A percentile compares a stretch with the other conserved stretches of the same genome.
Evolutionary conservation across 2,329 filamentous ascomycete species (phyloP).

Genomic region (Dryadomyces quercivorus): DNA sequence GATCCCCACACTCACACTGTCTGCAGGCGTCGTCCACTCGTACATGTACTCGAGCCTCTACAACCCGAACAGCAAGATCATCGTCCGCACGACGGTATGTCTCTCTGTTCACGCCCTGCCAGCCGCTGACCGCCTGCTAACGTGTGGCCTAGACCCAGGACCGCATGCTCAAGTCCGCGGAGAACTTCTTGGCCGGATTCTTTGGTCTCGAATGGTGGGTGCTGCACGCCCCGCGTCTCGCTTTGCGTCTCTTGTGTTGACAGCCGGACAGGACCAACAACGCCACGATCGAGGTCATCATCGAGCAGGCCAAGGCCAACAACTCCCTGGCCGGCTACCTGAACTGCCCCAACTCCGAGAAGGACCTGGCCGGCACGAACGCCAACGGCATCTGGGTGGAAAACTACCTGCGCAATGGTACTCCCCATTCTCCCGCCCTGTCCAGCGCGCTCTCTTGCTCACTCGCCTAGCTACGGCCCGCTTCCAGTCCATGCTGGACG

Average conservation of each 20-base stretch:
- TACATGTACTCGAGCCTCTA: slow-evolving; percentile 63
- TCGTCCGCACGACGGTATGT: slow-evolving; percentile 53
- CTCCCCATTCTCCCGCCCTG: background rate
- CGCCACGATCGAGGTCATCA: slow-evolving; percentile 59
- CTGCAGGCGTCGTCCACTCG: slow-evolving; percentile 50
- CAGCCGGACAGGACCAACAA: slow-evolving; percentile 42
- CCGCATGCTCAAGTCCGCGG: slow-evolving; percentile 64
- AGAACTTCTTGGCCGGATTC: slow-evolving; percentile 70
- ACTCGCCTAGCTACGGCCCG: slow-evolving; percentile 40
- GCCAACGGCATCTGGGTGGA: slow-evolving; percentile 47
- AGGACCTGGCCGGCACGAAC: slow-evolving; percentile 36
- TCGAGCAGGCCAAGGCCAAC: slow-evolving; percentile 52
- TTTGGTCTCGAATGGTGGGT: slow-evolving; percentile 57
- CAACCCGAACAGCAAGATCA: slow-evolving; percentile 59
- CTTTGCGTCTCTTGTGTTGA: background rate
- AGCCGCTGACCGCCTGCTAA: background rate
- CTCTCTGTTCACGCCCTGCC: too few relatives aligned
- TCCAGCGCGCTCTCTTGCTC: background rate
- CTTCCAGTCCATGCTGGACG: slow-evolving; percentile 40
- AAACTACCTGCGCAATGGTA: slow-evolving; percentile 51
- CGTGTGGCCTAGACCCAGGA: slow-evolving; percentile 47
- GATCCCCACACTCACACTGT: too few relatives aligned
- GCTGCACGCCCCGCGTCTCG: background rate
- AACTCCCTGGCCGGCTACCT: slow-evolving; percentile 58
- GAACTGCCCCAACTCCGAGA: slow-evolving; percentile 50